Base-by-base conservation (phyloP, 371 early-diverging fungal species). In the Mucor ambiguus region DNA sequence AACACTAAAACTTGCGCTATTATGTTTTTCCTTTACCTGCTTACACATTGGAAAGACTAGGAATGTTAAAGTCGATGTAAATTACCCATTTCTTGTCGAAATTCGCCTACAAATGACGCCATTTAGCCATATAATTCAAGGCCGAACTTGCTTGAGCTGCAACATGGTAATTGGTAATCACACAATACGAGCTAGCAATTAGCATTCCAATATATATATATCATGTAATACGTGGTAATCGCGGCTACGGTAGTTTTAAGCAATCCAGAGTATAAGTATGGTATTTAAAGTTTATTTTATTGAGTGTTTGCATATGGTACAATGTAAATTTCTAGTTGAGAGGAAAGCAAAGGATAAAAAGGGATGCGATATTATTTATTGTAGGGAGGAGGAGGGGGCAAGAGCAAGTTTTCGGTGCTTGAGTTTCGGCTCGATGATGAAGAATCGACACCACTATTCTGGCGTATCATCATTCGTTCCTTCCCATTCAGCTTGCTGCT, bases 381-480 rank as follows among this genome's bases (percentile, higher is more conserved):
- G 26, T 68, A 68, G 44, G 69, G 69, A 3, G 69, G 69, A 20
- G 69, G 69, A 24, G 69, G 69, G 18, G 64, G 69, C 48, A 64
- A 48, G 2, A 24, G 30, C 9, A 63, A 28, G 22, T 37, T 26
- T 11, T 66, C 66, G 24, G 30, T 54, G 43, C 66, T 66, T 0
- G 43, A 60, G 18, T 28, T 49, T 18, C 8, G 22, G 33, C 43
- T 60, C 0, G 41, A 32, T 12, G 48, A 44, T n/a, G 5, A 24
- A 4, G 61, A 54, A 4, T 55, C 60, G 8, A 44, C 3, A 26
- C 63, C 60, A 38, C 29, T 58, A 28, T 65, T 69, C 30, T 75
- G 77, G 2, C 70, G 72, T 4, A 78, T 48, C 58, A 69, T 64
- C 33, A 75, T 63, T 69, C 78, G 69, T 65, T 76, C 74, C 37